Percentiles rank a stretch among this genome's conserved stretches.
These are phyloP conservation scores for Choiromyces venosus DNA, from an alignment of 495 filamentous ascomycete genomes.

Conservation along the genomic window DNA sequence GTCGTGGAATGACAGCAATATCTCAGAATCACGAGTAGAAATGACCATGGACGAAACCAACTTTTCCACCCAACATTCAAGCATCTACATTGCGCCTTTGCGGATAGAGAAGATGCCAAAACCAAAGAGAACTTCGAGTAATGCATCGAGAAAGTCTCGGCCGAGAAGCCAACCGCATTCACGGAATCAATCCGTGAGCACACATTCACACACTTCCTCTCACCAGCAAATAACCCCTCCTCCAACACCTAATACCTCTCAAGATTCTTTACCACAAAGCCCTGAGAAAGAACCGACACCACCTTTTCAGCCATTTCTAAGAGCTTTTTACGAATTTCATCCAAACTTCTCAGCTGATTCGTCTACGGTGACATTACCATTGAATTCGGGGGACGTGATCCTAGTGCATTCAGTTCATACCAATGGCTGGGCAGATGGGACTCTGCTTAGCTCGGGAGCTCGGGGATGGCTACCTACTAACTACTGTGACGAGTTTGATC, in stretches of 20 bases:
- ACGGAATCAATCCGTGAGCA: conserved; percentile 45
- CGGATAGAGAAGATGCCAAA: conserved; percentile 55
- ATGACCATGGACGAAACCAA: conserved; percentile 45
- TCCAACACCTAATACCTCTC: conserved; percentile 61
- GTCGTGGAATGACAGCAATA: neutral
- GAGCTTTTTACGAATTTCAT: conserved; percentile 93
- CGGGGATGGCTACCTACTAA: conserved; percentile 98
- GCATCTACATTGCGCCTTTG: conserved; percentile 68
- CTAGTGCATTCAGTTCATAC: conserved; percentile 95
- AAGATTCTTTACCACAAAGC: conserved; percentile 52
- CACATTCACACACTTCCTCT: conserved; percentile 43
- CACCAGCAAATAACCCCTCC: conserved; percentile 64
- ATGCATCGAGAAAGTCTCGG: conserved; percentile 44
- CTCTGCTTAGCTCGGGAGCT: conserved; percentile 77
- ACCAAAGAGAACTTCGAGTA: conserved; percentile 49
- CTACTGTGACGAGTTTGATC: conserved; percentile 92
- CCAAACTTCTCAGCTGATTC: conserved; percentile 61
- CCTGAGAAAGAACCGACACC: conserved; percentile 49
- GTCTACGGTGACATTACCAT: conserved; percentile 76
- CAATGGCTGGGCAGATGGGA: conserved; percentile 98
- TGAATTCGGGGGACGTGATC: conserved; percentile 87
- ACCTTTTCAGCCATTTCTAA: conserved; percentile 88
- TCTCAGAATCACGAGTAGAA: conserved; percentile 18
- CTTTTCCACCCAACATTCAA: conserved; percentile 49
- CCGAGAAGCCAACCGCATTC: conserved; percentile 44